These are phyloP conservation scores for Skeletonema menzelii DNA, from an alignment of 108 stramenopile genomes.

Conservation along the genomic window DNA sequence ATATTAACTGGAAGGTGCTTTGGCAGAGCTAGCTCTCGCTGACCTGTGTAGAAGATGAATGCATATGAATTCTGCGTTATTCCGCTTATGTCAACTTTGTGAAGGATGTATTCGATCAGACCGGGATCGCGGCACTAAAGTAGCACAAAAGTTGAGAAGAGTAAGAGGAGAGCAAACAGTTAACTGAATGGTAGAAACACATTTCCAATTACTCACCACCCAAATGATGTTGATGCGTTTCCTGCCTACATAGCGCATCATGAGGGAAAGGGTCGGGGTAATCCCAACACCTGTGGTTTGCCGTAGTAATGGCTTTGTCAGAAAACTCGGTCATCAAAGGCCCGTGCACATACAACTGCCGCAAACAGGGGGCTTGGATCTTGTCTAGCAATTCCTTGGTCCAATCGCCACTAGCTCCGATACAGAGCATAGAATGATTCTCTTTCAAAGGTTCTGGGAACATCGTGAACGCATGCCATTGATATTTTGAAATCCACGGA, in stretches of 20 bases:
- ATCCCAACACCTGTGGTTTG: slow-evolving; percentile 18
- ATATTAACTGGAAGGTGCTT: slow-evolving; percentile 7
- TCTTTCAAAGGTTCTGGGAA: background rate
- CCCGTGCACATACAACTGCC: background rate
- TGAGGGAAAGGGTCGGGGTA: slow-evolving; percentile 8
- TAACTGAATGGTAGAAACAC: too few relatives aligned
- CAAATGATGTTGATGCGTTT: slow-evolving; percentile 12
- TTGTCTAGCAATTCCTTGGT: background rate
- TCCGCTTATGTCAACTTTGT: background rate
- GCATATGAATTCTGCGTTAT: background rate
- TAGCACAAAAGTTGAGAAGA: too few relatives aligned
- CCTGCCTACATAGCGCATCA: background rate
- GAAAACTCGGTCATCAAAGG: background rate
- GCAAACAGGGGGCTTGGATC: background rate
- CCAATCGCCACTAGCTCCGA: background rate
- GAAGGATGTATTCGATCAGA: slow-evolving; percentile 9
- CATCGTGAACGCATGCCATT: slow-evolving; percentile 2
- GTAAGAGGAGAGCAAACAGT: too few relatives aligned
- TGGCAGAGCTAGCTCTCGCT: slow-evolving; percentile 1
- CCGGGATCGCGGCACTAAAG: slow-evolving; percentile 7
- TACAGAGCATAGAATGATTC: background rate
- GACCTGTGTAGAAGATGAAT: slow-evolving; percentile 26
- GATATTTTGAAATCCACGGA: slow-evolving; percentile 10
- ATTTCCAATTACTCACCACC: background rate
- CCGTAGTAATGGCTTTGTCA: background rate